Conservation (phyloP, 1,139 yeast genomes). For the Magnusiomyces tetraspermus region DNA sequence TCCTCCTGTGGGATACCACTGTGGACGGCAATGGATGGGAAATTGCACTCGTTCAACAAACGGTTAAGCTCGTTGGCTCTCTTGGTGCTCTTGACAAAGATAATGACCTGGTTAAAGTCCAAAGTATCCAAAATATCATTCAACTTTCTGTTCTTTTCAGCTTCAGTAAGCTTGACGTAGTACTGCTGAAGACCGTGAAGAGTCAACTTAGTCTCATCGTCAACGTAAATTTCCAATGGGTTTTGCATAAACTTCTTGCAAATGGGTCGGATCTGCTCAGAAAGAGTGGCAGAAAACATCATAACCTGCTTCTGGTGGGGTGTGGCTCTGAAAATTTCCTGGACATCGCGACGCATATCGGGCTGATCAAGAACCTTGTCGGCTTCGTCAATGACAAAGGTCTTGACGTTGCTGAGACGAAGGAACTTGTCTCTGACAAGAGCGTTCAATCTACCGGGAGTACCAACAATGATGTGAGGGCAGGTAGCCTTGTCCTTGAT, state of each 20-base stretch:
- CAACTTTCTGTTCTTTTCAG: constrained; percentile 87
- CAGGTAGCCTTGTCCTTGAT: constrained; percentile 88
- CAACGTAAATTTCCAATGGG: constrained; percentile 94
- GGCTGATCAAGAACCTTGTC: constrained; percentile 82
- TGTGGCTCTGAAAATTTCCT: constrained; percentile 93
- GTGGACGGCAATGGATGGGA: constrained; percentile 97
- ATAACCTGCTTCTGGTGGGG: constrained; percentile 98
- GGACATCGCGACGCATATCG: constrained; percentile 98
- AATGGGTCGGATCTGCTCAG: constrained; percentile 90
- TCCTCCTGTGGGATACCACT: constrained; percentile 95
- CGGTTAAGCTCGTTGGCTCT: constrained; percentile 91
- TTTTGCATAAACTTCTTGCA: constrained; percentile 98
- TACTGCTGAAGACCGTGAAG: constrained; percentile 97
- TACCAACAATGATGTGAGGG: constrained; percentile 95
- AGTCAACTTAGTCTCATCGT: constrained; percentile 94
- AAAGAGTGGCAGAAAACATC: constrained; percentile 97
- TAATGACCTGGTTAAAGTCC: constrained; percentile 97
- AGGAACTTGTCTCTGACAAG: constrained; percentile 84
- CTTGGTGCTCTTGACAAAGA: constrained; percentile 83
- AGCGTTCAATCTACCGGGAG: constrained; percentile 96
- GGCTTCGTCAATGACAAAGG: constrained; percentile 96
- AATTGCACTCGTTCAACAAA: constrained; percentile 82
- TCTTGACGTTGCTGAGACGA: constrained; percentile 81
- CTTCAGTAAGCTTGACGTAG: constrained; percentile 80
- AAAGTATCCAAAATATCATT: constrained; percentile 87